Conservation (phyloP, 2,329 filamentous ascomycete genomes). For the Sarocladiaceae sp. region DNA sequence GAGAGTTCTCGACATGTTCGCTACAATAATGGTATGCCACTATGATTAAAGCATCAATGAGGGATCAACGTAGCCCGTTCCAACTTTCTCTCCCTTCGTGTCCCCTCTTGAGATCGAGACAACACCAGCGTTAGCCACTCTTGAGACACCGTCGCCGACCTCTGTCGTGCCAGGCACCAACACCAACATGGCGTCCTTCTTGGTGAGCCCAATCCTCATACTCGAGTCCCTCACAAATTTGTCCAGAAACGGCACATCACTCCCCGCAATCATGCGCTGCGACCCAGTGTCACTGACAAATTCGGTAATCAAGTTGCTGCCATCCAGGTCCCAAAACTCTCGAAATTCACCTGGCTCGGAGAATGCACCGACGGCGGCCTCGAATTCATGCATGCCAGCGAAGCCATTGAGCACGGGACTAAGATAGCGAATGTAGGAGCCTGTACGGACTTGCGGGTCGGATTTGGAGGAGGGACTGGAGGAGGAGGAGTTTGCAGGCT, state of each 20-base stretch:
- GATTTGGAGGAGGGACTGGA: slow-evolving; percentile 11
- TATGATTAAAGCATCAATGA: too few species aligned
- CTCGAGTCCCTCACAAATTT: slow-evolving; percentile 19
- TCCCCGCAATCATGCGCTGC: slow-evolving; percentile 18
- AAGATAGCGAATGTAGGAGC: slow-evolving; percentile 24
- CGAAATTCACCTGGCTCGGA: slow-evolving; percentile 26
- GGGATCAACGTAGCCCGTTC: not conserved
- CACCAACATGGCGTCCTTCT: slow-evolving; percentile 19
- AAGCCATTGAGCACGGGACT: slow-evolving; percentile 28
- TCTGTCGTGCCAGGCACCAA: slow-evolving; percentile 21
- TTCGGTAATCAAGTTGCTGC: slow-evolving; percentile 26
- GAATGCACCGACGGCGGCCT: slow-evolving; percentile 24
- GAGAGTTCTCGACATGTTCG: too few species aligned
- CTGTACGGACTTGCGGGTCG: slow-evolving; percentile 19
- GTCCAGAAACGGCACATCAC: slow-evolving; percentile 20
- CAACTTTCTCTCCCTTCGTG: slow-evolving; percentile 10
- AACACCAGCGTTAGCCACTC: slow-evolving; percentile 15
- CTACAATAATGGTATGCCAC: too few species aligned
- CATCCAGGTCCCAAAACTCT: slow-evolving; percentile 28
- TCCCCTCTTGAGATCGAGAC: slow-evolving; percentile 17
- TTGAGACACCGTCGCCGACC: slow-evolving; percentile 21
- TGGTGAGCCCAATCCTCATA: slow-evolving; percentile 20
- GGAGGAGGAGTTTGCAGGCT: not conserved
- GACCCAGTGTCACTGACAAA: slow-evolving; percentile 22
- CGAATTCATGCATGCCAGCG: slow-evolving; percentile 26